Evolutionary conservation across 179 eudicot genomes (phyloP).

Genomic region (Patellifolia procumbens): DNA sequence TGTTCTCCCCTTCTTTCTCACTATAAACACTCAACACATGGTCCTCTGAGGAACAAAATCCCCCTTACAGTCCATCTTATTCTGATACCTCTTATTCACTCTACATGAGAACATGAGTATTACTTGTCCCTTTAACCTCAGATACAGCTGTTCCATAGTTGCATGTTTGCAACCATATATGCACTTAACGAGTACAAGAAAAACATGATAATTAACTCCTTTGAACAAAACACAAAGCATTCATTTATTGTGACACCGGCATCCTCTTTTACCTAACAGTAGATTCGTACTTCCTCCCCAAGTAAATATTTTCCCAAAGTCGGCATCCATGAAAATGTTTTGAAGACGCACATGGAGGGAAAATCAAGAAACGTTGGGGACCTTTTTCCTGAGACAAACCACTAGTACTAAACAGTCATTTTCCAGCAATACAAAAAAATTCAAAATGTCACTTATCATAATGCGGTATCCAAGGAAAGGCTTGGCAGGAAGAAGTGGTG

Average conservation of each 20-base stretch:
- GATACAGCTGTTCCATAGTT: neutral
- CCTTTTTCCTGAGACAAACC: neutral
- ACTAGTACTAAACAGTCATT: neutral
- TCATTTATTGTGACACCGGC: no score
- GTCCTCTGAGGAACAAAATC: neutral
- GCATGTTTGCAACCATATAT: no score
- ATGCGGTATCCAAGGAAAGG: neutral
- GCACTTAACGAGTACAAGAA: no score
- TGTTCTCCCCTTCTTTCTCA: neutral
- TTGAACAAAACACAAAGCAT: no score
- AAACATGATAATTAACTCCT: no score
- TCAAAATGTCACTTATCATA: neutral
- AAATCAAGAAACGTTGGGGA: neutral
- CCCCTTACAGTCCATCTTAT: neutral
- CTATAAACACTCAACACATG: neutral
- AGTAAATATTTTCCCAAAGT: neutral
- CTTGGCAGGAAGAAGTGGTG: neutral
- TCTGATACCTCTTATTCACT: neutral
- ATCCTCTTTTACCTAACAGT: no score
- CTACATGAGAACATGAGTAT: neutral
- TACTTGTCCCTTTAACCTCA: neutral
- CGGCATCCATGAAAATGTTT: neutral
- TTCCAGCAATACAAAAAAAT: neutral
- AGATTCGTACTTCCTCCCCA: no score
- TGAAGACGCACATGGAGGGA: neutral